Conservation (phyloP, 352 stramenopile genomes). For the Achlya hypogyna region DNA sequence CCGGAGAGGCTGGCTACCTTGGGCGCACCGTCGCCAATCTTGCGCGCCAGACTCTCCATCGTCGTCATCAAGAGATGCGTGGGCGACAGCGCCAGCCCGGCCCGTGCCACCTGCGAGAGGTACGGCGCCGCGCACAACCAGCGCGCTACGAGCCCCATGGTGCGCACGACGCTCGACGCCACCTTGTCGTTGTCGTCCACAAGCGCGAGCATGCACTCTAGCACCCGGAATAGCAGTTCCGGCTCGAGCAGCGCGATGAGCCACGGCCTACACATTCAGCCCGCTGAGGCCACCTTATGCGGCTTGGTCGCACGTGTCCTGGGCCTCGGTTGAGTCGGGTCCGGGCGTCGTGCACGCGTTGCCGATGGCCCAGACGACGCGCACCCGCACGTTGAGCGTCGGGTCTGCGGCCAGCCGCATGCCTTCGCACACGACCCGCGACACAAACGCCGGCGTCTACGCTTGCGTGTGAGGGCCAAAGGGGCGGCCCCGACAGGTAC, state of each 20-base stretch:
- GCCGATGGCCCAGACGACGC: conserved; percentile 70
- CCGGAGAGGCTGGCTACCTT: conserved; percentile 33
- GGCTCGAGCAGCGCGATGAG: conserved; percentile 34
- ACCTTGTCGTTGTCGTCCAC: conserved; percentile 87
- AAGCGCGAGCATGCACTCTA: conserved; percentile 77
- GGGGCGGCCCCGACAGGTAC: too few species aligned
- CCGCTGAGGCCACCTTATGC: background rate
- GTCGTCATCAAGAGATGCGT: conserved; percentile 52
- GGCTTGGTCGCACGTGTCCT: background rate
- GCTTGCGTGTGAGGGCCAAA: too few species aligned
- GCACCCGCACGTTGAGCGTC: conserved; percentile 78
- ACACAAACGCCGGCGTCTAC: conserved; percentile 47
- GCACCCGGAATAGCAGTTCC: conserved; percentile 50
- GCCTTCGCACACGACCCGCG: conserved; percentile 45
- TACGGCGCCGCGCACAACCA: conserved; percentile 63
- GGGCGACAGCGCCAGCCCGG: conserved; percentile 24
- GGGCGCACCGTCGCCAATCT: conserved; percentile 68
- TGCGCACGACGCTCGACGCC: conserved; percentile 71
- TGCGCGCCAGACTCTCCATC: conserved; percentile 57
- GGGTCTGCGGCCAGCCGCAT: conserved; percentile 58
- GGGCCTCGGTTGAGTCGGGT: conserved; percentile 27
- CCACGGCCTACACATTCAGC: conserved; percentile 10
- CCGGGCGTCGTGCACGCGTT: conserved; percentile 80
- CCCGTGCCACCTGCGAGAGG: conserved; percentile 16
- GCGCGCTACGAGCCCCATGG: conserved; percentile 65